Evolutionary conservation across 257 asterid genomes (phyloP).

Genomic region (Solanum appendiculatum): DNA sequence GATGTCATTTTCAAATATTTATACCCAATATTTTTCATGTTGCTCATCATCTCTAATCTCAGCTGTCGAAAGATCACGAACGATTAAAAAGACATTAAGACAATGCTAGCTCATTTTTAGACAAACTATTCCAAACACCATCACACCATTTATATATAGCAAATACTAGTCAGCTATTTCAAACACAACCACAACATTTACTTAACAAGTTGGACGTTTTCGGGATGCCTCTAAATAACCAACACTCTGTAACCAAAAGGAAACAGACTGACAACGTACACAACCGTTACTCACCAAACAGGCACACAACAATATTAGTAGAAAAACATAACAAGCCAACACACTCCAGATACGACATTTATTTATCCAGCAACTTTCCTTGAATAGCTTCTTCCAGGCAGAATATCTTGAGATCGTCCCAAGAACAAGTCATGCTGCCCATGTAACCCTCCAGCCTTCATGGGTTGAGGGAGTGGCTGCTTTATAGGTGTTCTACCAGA

Average conservation of each 20-base stretch:
- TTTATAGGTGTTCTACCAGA: constrained; percentile 31
- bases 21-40: not conserved
- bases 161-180: not conserved
- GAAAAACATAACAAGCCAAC: not conserved
- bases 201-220: too few relatives aligned
- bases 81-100: not conserved
- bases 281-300: not conserved
- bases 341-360: not conserved
- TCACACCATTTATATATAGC: not conserved
- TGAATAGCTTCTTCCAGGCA: constrained; percentile 41
- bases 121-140: not conserved
- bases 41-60: not conserved
- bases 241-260: not conserved
- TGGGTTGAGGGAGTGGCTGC: constrained; percentile 40
- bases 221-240: too few relatives aligned
- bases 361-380: constrained; percentile 64
- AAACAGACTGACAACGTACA: not conserved
- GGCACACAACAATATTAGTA: not conserved
- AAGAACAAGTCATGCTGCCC: constrained; percentile 32
- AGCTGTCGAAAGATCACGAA: too few relatives aligned
- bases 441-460: constrained; percentile 89
- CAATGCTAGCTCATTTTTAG: not conserved
- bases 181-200: not conserved
- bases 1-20: not conserved
- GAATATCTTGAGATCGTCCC: constrained; percentile 42